Conservation (phyloP, 1,284 basidiomycete genomes). For the Chalciporus sp. region DNA sequence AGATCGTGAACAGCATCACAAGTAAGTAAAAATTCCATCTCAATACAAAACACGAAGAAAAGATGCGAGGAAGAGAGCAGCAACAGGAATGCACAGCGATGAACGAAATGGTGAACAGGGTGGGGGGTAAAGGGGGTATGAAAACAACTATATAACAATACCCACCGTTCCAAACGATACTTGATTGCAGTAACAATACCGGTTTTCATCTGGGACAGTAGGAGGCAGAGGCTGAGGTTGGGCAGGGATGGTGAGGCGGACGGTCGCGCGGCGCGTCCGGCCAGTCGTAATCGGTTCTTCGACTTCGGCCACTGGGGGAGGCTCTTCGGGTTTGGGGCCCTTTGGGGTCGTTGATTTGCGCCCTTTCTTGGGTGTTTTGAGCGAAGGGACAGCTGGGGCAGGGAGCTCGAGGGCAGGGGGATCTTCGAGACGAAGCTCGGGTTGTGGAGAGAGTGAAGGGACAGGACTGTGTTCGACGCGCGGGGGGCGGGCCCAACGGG, state of each 20-base stretch:
- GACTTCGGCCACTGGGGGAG: background rate
- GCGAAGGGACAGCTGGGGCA: conserved; percentile 6
- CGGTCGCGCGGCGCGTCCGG: conserved; percentile 26
- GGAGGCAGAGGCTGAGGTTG: conserved; percentile 19
- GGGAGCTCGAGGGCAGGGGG: conserved; percentile 14
- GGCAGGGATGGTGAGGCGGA: conserved; percentile 48
- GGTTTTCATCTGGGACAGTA: conserved; percentile 48
- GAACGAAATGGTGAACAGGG: background rate
- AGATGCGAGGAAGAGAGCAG: background rate
- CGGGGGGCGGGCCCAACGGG: conserved; percentile 48
- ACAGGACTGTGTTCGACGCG: conserved; percentile 47
- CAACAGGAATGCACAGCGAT: background rate
- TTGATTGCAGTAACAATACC: conserved; percentile 78
- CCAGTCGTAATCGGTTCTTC: conserved; percentile 15
- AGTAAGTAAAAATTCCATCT: conserved; percentile 1
- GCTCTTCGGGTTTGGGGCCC: conserved; percentile 20
- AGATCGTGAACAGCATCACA: conserved; percentile 3
- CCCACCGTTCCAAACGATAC: conserved; percentile 76
- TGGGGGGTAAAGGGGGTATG: background rate
- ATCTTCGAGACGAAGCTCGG: conserved; percentile 26
- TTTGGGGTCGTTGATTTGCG: conserved; percentile 24
- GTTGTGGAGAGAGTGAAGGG: conserved; percentile 37
- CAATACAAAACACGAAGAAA: background rate
- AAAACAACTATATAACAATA: conserved; percentile 13
- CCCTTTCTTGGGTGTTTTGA: conserved; percentile 25